Conservation (phyloP, 2,329 filamentous ascomycete species). For the Colletotrichum filicis region DNA sequence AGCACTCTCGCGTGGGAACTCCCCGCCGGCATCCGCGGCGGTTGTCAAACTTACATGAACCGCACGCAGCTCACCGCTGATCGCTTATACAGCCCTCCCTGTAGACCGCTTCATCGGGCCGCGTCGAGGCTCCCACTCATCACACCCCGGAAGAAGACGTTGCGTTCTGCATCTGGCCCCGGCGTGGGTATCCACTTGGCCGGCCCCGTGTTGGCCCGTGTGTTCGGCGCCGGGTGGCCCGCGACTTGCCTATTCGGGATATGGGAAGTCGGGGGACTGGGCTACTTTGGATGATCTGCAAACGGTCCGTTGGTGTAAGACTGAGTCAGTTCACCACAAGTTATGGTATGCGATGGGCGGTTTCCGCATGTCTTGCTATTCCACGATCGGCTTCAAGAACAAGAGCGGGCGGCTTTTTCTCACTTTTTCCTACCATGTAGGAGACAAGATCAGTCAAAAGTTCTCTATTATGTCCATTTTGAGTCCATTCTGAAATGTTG, state of each 20-base stretch:
- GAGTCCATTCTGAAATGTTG: neutral
- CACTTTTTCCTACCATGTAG: too few species aligned
- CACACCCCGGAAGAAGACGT: neutral
- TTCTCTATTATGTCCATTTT: slow-evolving; percentile 4
- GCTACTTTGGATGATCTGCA: neutral
- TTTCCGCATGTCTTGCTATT: neutral
- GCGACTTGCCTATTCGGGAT: slow-evolving; percentile 25
- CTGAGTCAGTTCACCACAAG: neutral
- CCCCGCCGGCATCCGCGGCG: neutral
- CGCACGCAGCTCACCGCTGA: neutral
- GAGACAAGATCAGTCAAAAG: neutral
- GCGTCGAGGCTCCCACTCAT: neutral
- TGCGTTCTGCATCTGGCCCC: neutral
- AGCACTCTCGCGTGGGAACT: neutral
- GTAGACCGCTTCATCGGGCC: neutral
- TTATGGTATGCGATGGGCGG: neutral
- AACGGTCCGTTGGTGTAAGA: neutral
- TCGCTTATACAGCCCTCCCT: neutral
- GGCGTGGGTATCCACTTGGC: neutral
- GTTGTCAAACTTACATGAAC: neutral
- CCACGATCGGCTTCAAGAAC: too few species aligned
- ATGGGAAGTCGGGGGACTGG: neutral
- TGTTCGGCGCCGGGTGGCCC: slow-evolving; percentile 8
- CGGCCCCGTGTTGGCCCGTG: slow-evolving; percentile 11
- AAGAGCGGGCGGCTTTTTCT: too few species aligned